Evolutionary conservation across 140 eudicot species (phyloP), one percentile per base, ranked within the genome.

Genomic region (Oenanthe javanica): DNA sequence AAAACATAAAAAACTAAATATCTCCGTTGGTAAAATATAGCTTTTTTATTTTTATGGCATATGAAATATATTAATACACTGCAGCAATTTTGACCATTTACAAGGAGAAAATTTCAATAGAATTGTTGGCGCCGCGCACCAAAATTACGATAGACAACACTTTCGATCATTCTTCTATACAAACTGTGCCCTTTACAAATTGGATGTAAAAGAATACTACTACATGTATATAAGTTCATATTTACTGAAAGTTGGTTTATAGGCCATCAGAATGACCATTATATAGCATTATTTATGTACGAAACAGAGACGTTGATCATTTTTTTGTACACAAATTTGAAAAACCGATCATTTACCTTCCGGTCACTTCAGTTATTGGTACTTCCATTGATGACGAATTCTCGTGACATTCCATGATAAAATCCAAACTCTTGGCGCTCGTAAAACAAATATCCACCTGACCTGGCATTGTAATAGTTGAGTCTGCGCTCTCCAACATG

Each of bases 401-500:
- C 16, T 86, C 81, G 2, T 81, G 78, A 75, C 77, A 81, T 75
- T 66, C 61, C 81, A 75, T 64, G 46, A 75, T 47, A 42, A 76
- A n/a, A 80, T 75, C 85, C 77, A 69, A 47, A 66, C 66, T 84
- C 6, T 19, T 81, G 1, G 82, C 16, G 69, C 76, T 84, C 38
- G 76, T 43, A 9, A 83, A 81, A 6, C 79, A 73, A 36, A 83
- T 64, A 43, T 81, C 87, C 36, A 66, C 77, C 63, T 78, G 84
- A 55, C 79, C 84, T 54, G 89, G 87, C 79, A 78, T 71, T 6
- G 85, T 81, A 50, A 86, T 78, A 72, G 70, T 81, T 2, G 83
- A 54, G 36, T 25, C 78, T 78, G 77, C 85, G 49, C 80, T 59
- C 79, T 84, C 87, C 84, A 86, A 76, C 89, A 86, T 86, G 27